Conservation (phyloP, 2,329 filamentous ascomycete genomes). For the Aspergillus ibericus region DNA sequence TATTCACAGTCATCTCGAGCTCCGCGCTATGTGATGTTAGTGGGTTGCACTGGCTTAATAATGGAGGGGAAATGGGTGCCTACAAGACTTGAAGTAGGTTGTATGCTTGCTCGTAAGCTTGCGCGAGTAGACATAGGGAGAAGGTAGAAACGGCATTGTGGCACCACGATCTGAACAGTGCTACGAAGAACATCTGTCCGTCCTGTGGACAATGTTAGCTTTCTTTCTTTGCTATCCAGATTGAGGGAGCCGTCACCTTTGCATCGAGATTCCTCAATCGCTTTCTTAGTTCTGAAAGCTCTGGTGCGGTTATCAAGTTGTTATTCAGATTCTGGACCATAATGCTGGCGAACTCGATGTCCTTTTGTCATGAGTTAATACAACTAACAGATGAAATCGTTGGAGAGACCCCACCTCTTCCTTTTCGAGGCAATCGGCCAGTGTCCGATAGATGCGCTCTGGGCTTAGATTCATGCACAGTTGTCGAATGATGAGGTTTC, state of each 20-base stretch:
- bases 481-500: conserved; percentile 95
- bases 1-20: conserved; percentile 97
- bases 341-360: conserved; percentile 97
- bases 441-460: conserved; percentile 90
- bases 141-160: conserved; percentile 98
- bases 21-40: conserved; percentile 67
- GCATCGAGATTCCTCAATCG: conserved; percentile 86
- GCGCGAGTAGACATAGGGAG: conserved; percentile 88
- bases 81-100: conserved; percentile 94
- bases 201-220: conserved; percentile 57
- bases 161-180: conserved; percentile 94
- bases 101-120: conserved; percentile 97
- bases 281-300: conserved; percentile 87
- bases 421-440: conserved; percentile 95
- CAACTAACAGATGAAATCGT: not conserved
- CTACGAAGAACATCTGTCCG: conserved; percentile 91
- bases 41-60: not conserved
- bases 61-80: conserved; percentile 28
- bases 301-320: conserved; percentile 95
- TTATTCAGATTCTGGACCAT: conserved; percentile 99
- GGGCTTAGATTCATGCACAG: conserved; percentile 89
- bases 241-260: conserved; percentile 55
- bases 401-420: conserved; percentile 62
- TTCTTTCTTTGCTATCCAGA: not conserved
- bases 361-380: conserved; percentile 44